These are phyloP conservation scores for Fusarium hainanense DNA, from an alignment of 2,329 filamentous ascomycete species.

Conservation along the genomic window DNA sequence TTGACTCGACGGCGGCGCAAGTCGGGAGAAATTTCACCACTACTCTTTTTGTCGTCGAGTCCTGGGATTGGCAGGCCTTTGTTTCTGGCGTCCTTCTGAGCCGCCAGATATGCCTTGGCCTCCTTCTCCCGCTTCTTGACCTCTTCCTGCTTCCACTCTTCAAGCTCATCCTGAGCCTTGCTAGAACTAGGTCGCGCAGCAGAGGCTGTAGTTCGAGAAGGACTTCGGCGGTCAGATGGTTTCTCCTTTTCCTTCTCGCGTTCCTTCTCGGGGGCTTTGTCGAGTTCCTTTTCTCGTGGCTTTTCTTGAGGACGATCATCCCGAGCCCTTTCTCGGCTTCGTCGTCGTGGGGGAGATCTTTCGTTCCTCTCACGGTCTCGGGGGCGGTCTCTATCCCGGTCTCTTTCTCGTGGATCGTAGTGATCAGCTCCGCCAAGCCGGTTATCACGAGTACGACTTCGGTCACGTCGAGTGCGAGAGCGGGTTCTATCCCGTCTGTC, in stretches of 20 bases:
- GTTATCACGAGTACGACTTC: constrained; percentile 46
- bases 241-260: constrained; percentile 33
- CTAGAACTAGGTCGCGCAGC: constrained; percentile 53
- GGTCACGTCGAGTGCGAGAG: constrained; percentile 48
- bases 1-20: constrained; percentile 45
- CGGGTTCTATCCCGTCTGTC: constrained; percentile 50
- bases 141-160: constrained; percentile 70
- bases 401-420: constrained; percentile 51
- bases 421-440: constrained; percentile 45
- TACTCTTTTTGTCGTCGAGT: constrained; percentile 63
- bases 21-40: constrained; percentile 60
- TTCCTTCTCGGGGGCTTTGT: constrained; percentile 24
- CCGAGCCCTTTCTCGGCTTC: constrained; percentile 45
- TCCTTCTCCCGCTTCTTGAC: constrained; percentile 71
- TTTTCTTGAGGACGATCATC: constrained; percentile 40
- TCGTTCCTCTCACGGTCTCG: constrained; percentile 43
- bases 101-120: constrained; percentile 72
- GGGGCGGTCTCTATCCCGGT: constrained; percentile 42
- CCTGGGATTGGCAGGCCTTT: constrained; percentile 69
- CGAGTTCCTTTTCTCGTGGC: constrained; percentile 37
- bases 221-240: constrained; percentile 55
- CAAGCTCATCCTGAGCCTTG: constrained; percentile 61
- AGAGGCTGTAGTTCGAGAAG: constrained; percentile 56
- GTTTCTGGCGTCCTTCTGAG: constrained; percentile 68
- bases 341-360: constrained; percentile 41